Base-by-base conservation (phyloP, 2,329 filamentous ascomycete genomes). In the Golovinomyces cichoracearum region DNA sequence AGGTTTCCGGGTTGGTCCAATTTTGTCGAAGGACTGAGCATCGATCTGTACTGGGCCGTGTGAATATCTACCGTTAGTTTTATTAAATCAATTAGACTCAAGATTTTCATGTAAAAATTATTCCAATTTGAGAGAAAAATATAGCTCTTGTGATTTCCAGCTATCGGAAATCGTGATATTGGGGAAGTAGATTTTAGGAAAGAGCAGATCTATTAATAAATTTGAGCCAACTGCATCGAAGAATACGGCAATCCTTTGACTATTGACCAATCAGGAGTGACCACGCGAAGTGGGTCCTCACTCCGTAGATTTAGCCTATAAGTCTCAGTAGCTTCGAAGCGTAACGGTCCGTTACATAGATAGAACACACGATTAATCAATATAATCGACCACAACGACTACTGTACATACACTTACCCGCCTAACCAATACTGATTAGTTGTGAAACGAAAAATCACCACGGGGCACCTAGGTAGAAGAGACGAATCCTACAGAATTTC, bases 41-140 rank as follows among this genome's bases (percentile, higher is more conserved):
- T 78, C 26, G 70, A 73, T 50, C 64, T 78, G 23, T 77, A 73
- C 56, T 78, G 72, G 71, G 70, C 72, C 0, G 56, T 59, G 51
- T 73, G 38, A 51, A 23, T n/a, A n/a, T n/a, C n/a, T n/a, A n/a
- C n/a, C n/a, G n/a, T n/a, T n/a, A n/a, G n/a, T n/a, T n/a, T n/a
- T n/a, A n/a, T n/a, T n/a, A n/a, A n/a, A n/a, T n/a, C n/a, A n/a
- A n/a, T n/a, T n/a, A n/a, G n/a, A n/a, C n/a, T n/a, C n/a, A n/a
- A n/a, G n/a, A n/a, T n/a, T n/a, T n/a, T n/a, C n/a, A n/a, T n/a
- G n/a, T n/a, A n/a, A n/a, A n/a, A n/a, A n/a, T n/a, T n/a, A n/a
- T n/a, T n/a, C n/a, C n/a, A n/a, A n/a, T n/a, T n/a, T n/a, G n/a
- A n/a, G n/a, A n/a, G n/a, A n/a, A n/a, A n/a, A n/a, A n/a, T n/a